These are phyloP conservation scores for Alternaria ethzedia DNA, from an alignment of 2,329 filamentous ascomycete genomes.

Conservation along the genomic window DNA sequence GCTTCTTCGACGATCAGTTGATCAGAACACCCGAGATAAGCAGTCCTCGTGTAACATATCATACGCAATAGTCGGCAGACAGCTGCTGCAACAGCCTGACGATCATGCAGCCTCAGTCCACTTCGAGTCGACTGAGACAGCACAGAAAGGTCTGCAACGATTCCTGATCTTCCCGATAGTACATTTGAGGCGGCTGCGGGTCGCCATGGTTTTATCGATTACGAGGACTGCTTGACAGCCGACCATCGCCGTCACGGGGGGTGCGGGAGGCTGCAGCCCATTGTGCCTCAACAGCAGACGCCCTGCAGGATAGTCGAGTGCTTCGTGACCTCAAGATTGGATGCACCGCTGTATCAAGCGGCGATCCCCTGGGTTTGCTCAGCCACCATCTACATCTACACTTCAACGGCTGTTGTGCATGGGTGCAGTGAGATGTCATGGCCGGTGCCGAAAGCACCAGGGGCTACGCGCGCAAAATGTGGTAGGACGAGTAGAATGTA, in stretches of 20 bases:
- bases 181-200: conserved; percentile 43
- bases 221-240: conserved; percentile 37
- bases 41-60: conserved; percentile 37
- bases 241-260: conserved; percentile 39
- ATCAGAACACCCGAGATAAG: conserved; percentile 33
- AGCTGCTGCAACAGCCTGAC: conserved; percentile 20
- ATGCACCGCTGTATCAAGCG: conserved; percentile 28
- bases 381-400: conserved; percentile 45
- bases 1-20: conserved; percentile 23
- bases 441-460: conserved; percentile 32
- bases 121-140: conserved; percentile 42
- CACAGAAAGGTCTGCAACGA: conserved; percentile 26
- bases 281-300: conserved; percentile 39
- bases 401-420: conserved; percentile 47
- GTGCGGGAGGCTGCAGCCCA: conserved; percentile 46
- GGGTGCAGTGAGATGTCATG: conserved; percentile 35
- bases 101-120: conserved; percentile 23
- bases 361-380: conserved; percentile 35
- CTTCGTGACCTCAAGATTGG: conserved; percentile 40
- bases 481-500: conserved; percentile 34
- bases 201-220: conserved; percentile 39
- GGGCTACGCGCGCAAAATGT: conserved; percentile 24
- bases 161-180: conserved; percentile 37
- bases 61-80: conserved; percentile 26
- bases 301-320: conserved; percentile 38